Conservation (phyloP, 345 rosid species). For the Populus ilicifolia region DNA sequence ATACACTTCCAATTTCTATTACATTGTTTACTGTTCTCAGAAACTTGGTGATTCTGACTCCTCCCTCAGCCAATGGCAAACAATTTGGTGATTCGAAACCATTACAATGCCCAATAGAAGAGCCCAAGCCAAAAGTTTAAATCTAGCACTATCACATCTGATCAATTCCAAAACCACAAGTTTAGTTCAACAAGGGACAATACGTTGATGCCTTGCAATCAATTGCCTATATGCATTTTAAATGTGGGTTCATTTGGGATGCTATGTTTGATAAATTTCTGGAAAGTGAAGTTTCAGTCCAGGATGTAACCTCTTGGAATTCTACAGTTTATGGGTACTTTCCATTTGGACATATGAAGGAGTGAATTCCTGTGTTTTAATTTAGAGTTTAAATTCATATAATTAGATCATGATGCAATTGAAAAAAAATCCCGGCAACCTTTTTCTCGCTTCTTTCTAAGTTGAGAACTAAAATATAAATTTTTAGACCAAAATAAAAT, state of each 20-base stretch:
- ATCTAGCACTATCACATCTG: slow-evolving; percentile 4
- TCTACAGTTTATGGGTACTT: slow-evolving; percentile 61
- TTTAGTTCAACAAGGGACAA: slow-evolving; percentile 24
- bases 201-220: slow-evolving; percentile 21
- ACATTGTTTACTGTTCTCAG: background rate
- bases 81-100: background rate
- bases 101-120: background rate
- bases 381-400: no score
- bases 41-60: background rate
- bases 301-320: slow-evolving; percentile 69
- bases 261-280: slow-evolving; percentile 72
- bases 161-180: slow-evolving; percentile 43
- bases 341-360: slow-evolving; percentile 33
- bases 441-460: no score
- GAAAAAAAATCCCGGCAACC: no score
- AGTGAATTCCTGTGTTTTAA: slow-evolving; percentile 24
- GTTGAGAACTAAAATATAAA: no score
- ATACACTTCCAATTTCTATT: background rate
- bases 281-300: slow-evolving; percentile 18
- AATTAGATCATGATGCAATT: no score
- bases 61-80: background rate
- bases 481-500: no score
- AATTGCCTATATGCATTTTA: slow-evolving; percentile 57
- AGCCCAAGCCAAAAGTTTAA: background rate
- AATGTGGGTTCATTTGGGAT: slow-evolving; percentile 49